Base-by-base conservation (phyloP, 371 early-diverging fungal genomes). In the Rhizopus arrhizus region DNA sequence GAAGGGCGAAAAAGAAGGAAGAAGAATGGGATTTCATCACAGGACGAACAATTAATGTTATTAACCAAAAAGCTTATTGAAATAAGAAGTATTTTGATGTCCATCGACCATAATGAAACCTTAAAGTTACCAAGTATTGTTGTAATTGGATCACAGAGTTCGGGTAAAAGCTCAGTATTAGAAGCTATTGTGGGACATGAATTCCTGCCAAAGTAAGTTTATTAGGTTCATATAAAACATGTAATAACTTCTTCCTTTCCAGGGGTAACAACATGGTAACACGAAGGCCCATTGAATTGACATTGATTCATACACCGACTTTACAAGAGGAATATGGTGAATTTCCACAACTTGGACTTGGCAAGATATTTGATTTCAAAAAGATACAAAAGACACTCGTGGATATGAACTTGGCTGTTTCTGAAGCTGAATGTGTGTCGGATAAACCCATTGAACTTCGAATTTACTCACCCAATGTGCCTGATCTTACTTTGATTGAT, bases 151-250 rank as follows among this genome's bases (percentile, higher is more conserved):
- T 91, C 95, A 10, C 99, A 99, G 72, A 95, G 96, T 72, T 92
- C 95, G 11, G 99, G 99, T 46, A 99, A 99, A 75, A 95, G 95
- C 65, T 97, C 98, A 1, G 98, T 99, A 3, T 76, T 99, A 28
- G 99, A 99, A 73, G 94, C 97, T n/a, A 95, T 99, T 69, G 96
- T 99, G 5, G 98, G 99, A 15, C 93, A 93, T 58, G 96, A 97
- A 71, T 96, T 99, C 60, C 74, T 99, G 58, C 99, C 99, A 75
- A 98, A 98, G 92, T 94, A 85, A 69, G 85, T 72, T 38, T 13
- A 38, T n/a, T 32, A 2, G 3, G 5, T 50, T 47, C 10, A 12
- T 34, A 13, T 22, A 22, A 22, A 22, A 22, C 22, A 22, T 22
- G 22, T 22, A 22, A 11, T 6, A 22, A 45, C 9, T 13, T 7